Evolutionary conservation across 176 grass and related monocot species (phyloP), one percentile per base, ranked within the genome.

Genomic region (Eragrostis curvula): DNA sequence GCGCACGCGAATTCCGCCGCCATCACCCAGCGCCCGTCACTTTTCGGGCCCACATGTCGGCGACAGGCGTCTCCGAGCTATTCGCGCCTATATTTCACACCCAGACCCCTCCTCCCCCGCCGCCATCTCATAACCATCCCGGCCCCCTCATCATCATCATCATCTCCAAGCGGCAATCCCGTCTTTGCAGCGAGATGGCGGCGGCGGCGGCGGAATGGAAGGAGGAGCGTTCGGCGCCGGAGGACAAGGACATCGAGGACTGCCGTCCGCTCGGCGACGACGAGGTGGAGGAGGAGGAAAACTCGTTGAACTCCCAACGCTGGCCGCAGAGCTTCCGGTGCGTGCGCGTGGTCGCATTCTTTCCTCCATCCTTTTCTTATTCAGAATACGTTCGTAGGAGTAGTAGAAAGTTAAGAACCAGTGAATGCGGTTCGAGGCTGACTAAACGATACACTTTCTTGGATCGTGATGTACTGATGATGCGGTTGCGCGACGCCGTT

Each of bases 301-400:
- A 83, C 66, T 68, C 89, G 21, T 82, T 94, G 51, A 27, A 72
- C 51, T 92, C 94, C 7, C 82, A 51, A 13, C 79, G 85, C 17
- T 94, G 94, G 94, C 91, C 94, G 28, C 91, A 79, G 84, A 97
- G 89, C 79, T 97, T 92, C 83, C 74, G 86, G 94, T 97, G 32
- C 67, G 79, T 32, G 44, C 45, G 6, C 8, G 6, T 21, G 2
- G 21, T 2, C 12, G 8, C 47, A 50, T 30, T 62, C 70, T 45
- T 21, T 41, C 25, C 44, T 32, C 20, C 16, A 79, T 50, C 66
- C 53, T 20, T 36, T 15, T 8, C 5, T 60, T 60, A 27, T 23
- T 27, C 23, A n/a, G 0, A 60, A 25, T 4, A 55, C 51, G 16
- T 55, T 55, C 51, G 16, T 55, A 55, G 7, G 4, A 55, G 8